Base-by-base conservation (phyloP, 768 basidiomycete genomes). In the Mycena polygramma region DNA sequence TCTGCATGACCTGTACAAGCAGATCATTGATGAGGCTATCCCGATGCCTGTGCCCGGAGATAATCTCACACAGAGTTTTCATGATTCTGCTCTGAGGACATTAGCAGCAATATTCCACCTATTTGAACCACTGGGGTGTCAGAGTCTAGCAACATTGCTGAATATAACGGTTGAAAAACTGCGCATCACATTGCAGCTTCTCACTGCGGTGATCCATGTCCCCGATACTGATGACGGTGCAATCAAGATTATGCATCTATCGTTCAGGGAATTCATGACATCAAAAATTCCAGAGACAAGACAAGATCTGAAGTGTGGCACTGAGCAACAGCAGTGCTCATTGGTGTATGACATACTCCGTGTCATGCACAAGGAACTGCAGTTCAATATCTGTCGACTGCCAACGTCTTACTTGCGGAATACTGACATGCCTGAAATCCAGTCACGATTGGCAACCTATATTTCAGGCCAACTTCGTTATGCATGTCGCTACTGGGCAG, bases 221-320 rank as follows among this genome's bases (percentile, higher is more conserved):
- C n/a, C n/a, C n/a, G n/a, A n/a, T n/a, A n/a, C n/a, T n/a, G n/a
- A n/a, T n/a, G n/a, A n/a, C n/a, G n/a, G n/a, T n/a, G n/a, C n/a
- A n/a, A n/a, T n/a, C 9, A 48, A 49, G 14, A 48, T 60, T 10
- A 46, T 45, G 26, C 59, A 60, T 60, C 59, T 60, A 2, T 60
- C 59, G 4, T 60, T 60, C 45, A 30, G 59, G 13, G 59, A 62
- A 30, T 62, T 62, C 46, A 49, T 62, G 17, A 62, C 35, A 62
- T 62, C 60, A 5, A 30, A 14, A 26, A 52, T 11, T 52, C 51
- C 14, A 52, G 4, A 52, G 9, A 9, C 14, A 22, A 22, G 26
- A 14, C 10, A 14, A 22, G 51, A 52, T 4, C 24, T 52, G 22
- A 4, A 7, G 8, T 52, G 51, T 52, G 51, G 51, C 22, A 52